These are phyloP conservation scores for Perkinsus olseni DNA, from an alignment of 169 alveolate genomes.

Conservation along the genomic window DNA sequence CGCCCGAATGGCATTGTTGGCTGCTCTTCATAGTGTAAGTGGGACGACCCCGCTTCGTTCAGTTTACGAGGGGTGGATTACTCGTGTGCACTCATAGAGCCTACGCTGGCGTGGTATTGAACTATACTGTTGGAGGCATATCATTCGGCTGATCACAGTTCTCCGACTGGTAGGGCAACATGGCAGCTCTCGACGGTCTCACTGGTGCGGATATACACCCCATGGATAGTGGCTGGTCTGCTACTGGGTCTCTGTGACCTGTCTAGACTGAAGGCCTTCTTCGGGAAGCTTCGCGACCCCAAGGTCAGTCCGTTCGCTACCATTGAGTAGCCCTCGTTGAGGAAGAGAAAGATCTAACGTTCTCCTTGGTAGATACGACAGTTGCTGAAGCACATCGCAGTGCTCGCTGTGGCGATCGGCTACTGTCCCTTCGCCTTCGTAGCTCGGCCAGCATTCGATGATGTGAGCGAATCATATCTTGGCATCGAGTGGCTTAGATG, in stretches of 20 bases:
- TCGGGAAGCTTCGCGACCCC: neutral
- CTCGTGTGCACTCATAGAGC: neutral
- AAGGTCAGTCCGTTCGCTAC: neutral
- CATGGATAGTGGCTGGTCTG: neutral
- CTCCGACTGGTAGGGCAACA: neutral
- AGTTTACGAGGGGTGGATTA: neutral
- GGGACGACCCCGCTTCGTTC: neutral
- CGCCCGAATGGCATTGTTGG: neutral
- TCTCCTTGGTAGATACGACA: neutral
- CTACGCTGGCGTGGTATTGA: too few species aligned
- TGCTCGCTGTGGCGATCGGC: neutral
- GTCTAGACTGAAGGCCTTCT: neutral
- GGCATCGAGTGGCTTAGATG: neutral
- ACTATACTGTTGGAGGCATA: too few species aligned
- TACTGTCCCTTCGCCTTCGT: neutral
- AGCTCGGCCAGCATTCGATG: neutral
- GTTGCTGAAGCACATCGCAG: neutral
- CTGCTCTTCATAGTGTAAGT: neutral
- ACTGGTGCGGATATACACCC: neutral
- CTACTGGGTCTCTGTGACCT: neutral
- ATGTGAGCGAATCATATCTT: neutral
- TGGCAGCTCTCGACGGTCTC: neutral
- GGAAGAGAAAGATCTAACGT: neutral
- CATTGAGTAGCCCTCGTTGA: neutral
- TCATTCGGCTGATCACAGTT: neutral